A percentile compares a stretch with the other conserved stretches of the same genome.
phyloP scores from a whole-genome alignment of 441 rosid species.

The Erodium texanum region DNA sequence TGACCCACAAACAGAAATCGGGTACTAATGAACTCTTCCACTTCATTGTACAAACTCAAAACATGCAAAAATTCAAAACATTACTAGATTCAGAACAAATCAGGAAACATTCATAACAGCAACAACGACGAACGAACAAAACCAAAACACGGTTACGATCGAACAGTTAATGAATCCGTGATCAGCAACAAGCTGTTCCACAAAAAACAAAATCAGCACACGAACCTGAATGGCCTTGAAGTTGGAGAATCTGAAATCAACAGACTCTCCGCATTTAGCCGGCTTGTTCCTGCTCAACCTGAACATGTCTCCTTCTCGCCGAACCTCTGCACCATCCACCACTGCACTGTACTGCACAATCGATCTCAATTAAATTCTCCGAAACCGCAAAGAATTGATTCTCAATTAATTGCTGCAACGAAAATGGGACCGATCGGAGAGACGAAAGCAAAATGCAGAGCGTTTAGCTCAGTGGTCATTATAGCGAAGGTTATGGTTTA shows the following conservation, averaged over 20 bases:
- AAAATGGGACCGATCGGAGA: not conserved
- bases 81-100: not conserved
- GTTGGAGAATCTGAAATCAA: slow-evolving; percentile 44
- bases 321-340: not conserved
- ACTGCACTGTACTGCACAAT: not conserved
- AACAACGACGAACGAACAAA: not conserved
- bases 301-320: slow-evolving; percentile 25
- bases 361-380: not conserved
- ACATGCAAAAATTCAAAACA: not conserved
- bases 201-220: not conserved
- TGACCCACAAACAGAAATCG: not conserved
- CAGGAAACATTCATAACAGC: not conserved
- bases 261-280: slow-evolving; percentile 30
- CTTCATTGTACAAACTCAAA: not conserved
- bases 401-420: no score
- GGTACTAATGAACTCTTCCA: not conserved
- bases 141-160: not conserved
- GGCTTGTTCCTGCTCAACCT: slow-evolving; percentile 32
- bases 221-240: slow-evolving; percentile 47
- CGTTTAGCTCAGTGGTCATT: not conserved
- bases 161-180: not conserved
- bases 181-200: not conserved
- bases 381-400: not conserved
- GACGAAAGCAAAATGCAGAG: not conserved
- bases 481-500: not conserved